Percentiles rank a stretch among this genome's conserved stretches.
Evolutionary conservation across 1,139 yeast genomes (phyloP).

Genomic region (Candida mesenterica): DNA sequence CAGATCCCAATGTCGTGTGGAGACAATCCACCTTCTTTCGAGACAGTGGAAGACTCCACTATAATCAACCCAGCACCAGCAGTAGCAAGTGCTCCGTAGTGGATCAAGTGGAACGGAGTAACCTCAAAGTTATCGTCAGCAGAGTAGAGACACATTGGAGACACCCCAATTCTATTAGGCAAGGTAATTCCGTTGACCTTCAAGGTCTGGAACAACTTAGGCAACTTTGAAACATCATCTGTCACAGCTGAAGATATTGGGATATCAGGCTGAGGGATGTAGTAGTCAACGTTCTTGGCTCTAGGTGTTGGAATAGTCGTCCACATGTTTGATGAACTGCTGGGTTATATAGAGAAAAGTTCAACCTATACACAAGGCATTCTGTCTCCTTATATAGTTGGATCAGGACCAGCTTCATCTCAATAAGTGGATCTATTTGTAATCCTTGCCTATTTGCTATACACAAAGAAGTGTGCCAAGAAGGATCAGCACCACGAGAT

Average conservation of each 20-base stretch:
- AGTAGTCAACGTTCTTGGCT: conserved; percentile 21
- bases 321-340: neutral
- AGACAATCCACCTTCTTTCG: conserved; percentile 43
- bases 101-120: conserved; percentile 47
- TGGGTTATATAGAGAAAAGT: too few relatives aligned
- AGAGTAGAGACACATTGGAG: conserved; percentile 62
- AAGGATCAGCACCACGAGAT: too few relatives aligned
- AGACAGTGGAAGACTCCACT: conserved; percentile 51
- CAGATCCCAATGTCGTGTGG: conserved; percentile 51
- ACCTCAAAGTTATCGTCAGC: conserved; percentile 35
- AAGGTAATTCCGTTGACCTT: conserved; percentile 34
- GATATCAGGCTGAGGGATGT: conserved; percentile 8
- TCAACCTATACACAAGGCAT: too few relatives aligned
- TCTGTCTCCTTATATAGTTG: too few relatives aligned
- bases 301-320: conserved; percentile 4
- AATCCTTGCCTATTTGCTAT: too few relatives aligned
- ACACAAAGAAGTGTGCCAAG: too few relatives aligned
- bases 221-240: conserved; percentile 16
- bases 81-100: conserved; percentile 41
- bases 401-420: too few relatives aligned
- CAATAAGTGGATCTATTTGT: too few relatives aligned
- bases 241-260: conserved; percentile 7
- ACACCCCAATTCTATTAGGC: conserved; percentile 52
- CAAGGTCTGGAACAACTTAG: conserved; percentile 39
- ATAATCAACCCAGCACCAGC: conserved; percentile 55